Evolutionary conservation across 2,329 filamentous ascomycete genomes (phyloP).

Genomic region (Ophiostoma montium): DNA sequence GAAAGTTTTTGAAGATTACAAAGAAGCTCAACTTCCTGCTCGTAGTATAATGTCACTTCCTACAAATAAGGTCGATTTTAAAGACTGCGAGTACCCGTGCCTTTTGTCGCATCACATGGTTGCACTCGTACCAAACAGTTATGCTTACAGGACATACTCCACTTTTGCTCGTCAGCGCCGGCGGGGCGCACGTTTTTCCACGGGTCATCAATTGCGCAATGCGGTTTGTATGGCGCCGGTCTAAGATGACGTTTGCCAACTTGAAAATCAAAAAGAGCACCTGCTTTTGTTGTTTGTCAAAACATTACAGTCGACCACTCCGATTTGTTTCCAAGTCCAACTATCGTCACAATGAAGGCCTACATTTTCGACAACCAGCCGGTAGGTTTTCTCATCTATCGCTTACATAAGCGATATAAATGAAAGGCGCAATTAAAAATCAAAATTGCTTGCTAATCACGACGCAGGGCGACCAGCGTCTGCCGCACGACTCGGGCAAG

Average conservation of each 20-base stretch:
- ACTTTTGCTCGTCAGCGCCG: not conserved
- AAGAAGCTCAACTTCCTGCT: too few species aligned
- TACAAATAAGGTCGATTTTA: too few species aligned
- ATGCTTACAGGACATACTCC: too few species aligned
- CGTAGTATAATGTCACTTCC: too few species aligned
- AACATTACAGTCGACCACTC: not conserved
- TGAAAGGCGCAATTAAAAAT: too few species aligned
- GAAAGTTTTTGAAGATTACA: too few species aligned
- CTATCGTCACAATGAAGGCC: constrained; percentile 37
- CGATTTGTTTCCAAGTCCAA: not conserved
- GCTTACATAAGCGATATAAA: not conserved
- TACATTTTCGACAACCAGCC: constrained; percentile 43
- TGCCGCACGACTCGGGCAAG: constrained; percentile 74
- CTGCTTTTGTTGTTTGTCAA: not conserved
- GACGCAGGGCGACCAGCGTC: constrained; percentile 80
- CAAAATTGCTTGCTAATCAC: not conserved
- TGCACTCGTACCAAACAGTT: too few species aligned
- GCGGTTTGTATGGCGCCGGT: constrained; percentile 5
- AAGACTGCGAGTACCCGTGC: too few species aligned
- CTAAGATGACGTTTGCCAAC: not conserved
- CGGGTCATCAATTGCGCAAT: constrained; percentile 10
- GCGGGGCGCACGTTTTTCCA: constrained; percentile 11
- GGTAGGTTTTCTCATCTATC: constrained; percentile 22
- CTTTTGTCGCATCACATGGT: too few species aligned
- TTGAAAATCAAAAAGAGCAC: not conserved